A percentile compares a stretch with the other conserved stretches of the same genome.
phyloP scores from a whole-genome alignment of 2,329 filamentous ascomycete genomes.

The Didymellaceae sp. region DNA sequence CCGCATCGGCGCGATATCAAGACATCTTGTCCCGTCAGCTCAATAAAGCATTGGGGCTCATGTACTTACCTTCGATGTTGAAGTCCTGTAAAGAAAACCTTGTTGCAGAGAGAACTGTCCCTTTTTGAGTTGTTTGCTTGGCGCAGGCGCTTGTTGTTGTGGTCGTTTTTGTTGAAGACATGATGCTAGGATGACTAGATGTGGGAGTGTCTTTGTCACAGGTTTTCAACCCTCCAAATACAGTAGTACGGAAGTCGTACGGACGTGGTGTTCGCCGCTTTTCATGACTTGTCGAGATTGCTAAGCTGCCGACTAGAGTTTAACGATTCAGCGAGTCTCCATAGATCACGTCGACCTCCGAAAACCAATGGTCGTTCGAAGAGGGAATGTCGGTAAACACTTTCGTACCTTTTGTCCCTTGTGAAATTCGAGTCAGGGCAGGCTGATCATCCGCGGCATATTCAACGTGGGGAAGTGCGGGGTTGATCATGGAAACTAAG shows the following conservation, averaged over 20 bases:
- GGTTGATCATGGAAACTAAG: too few species aligned
- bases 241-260: not conserved
- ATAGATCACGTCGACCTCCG: not conserved
- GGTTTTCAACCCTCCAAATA: not conserved
- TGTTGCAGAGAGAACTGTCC: not conserved
- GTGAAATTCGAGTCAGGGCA: too few species aligned
- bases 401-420: too few species aligned
- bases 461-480: too few species aligned
- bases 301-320: not conserved
- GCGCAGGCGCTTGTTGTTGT: not conserved
- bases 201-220: too few species aligned
- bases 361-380: not conserved
- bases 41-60: not conserved
- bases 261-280: not conserved
- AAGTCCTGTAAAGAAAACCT: not conserved
- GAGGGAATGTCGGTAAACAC: not conserved
- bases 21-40: constrained; percentile 4
- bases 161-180: not conserved
- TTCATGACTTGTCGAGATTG: not conserved
- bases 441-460: not conserved
- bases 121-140: not conserved
- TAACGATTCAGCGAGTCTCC: not conserved
- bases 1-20: constrained; percentile 10
- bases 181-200: too few species aligned
- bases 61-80: not conserved